phyloP scores from a whole-genome alignment of 2,329 filamentous ascomycete species.

The Fusarium sp. region DNA sequence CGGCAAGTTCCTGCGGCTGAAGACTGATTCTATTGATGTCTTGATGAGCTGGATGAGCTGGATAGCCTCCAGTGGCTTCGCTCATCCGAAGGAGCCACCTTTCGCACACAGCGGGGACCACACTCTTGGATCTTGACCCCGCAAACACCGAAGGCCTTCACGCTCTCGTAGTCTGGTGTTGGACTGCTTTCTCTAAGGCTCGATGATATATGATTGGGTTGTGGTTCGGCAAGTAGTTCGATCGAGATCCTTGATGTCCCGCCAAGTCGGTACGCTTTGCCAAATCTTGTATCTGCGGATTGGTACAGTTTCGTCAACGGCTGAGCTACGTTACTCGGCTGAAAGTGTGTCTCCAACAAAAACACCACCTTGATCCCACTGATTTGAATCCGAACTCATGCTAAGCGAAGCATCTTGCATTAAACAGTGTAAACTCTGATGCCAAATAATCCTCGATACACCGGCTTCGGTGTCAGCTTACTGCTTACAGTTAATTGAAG shows the following conservation, averaged over 20 bases:
- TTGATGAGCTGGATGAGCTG: neutral
- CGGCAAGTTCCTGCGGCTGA: neutral
- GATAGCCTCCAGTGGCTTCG: neutral
- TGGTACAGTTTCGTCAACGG: neutral
- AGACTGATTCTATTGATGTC: neutral
- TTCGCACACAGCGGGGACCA: neutral
- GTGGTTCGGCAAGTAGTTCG: neutral
- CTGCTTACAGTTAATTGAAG: neutral
- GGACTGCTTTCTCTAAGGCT: neutral
- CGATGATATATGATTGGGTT: neutral
- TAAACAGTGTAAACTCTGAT: too few species aligned
- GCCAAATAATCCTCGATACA: neutral
- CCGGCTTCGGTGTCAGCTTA: neutral
- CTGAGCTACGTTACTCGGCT: too few species aligned
- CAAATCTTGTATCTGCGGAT: neutral
- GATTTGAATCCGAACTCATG: neutral
- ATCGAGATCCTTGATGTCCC: neutral
- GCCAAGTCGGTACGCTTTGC: neutral
- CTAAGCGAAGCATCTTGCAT: neutral
- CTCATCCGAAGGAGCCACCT: neutral
- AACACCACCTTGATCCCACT: neutral
- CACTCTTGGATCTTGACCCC: neutral
- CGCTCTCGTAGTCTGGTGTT: neutral
- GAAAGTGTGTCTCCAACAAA: neutral
- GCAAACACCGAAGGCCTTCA: neutral